Evolutionary conservation across 2,329 filamentous ascomycete genomes (phyloP).

Genomic region (Ustilaginoidea virens): DNA sequence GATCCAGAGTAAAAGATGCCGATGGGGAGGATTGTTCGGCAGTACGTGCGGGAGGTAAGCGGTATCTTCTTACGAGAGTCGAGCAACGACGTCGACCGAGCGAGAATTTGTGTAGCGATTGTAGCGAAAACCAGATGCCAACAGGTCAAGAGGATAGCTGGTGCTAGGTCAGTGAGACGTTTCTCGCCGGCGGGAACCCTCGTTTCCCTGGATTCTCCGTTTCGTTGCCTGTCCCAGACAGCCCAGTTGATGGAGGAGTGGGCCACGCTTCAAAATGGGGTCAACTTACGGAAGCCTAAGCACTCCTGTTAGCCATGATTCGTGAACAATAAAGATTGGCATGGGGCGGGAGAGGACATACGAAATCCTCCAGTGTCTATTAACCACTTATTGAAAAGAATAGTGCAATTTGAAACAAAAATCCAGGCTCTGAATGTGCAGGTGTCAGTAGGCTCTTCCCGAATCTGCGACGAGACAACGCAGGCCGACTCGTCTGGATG

Average conservation of each 20-base stretch:
- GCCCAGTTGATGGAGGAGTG: not conserved
- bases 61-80: constrained; percentile 46
- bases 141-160: constrained; percentile 45
- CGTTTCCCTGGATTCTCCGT: too few relatives aligned
- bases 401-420: constrained; percentile 67
- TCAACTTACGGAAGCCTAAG: constrained; percentile 3
- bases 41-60: constrained; percentile 44
- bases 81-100: constrained; percentile 46
- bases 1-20: constrained; percentile 50
- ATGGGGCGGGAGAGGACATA: constrained; percentile 5
- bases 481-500: too few relatives aligned
- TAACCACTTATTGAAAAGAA: constrained; percentile 88
- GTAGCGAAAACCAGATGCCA: constrained; percentile 56
- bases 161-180: too few relatives aligned
- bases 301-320: not conserved
- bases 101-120: constrained; percentile 48
- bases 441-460: not conserved
- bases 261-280: not conserved
- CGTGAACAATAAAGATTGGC: not conserved
- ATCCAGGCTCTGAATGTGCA: constrained; percentile 50
- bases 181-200: too few relatives aligned
- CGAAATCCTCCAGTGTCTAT: constrained; percentile 32
- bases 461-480: too few relatives aligned
- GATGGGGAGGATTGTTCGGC: constrained; percentile 49
- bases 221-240: too few relatives aligned